phyloP scores from a whole-genome alignment of 1,284 basidiomycete species.

The Rhodofomes roseus region DNA sequence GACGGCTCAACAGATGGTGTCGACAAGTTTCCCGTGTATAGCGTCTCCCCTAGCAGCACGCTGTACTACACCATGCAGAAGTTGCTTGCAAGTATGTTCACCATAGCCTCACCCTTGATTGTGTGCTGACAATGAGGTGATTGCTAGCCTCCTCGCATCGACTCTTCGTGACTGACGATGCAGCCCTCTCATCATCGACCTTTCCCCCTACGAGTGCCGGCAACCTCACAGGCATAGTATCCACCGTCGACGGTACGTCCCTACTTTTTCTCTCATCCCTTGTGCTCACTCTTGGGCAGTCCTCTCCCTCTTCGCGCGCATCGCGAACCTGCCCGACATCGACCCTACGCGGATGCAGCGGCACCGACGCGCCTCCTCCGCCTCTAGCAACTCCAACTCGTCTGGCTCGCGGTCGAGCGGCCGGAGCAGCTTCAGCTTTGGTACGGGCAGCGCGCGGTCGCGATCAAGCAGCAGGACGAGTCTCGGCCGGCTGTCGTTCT shows the following conservation, averaged over 20 bases:
- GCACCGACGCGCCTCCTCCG: slow-evolving; percentile 68
- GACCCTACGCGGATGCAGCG: slow-evolving; percentile 72
- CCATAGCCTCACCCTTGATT: background rate
- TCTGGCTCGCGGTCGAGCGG: slow-evolving; percentile 16
- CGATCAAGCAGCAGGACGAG: slow-evolving; percentile 56
- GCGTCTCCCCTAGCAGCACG: slow-evolving; percentile 57
- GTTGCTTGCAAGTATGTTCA: slow-evolving; percentile 65
- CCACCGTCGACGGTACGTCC: slow-evolving; percentile 72
- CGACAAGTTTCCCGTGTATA: slow-evolving; percentile 79
- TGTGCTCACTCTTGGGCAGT: slow-evolving; percentile 36
- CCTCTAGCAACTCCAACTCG: slow-evolving; percentile 45
- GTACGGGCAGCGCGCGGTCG: slow-evolving; percentile 28
- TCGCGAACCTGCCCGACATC: slow-evolving; percentile 65
- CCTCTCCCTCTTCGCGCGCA: slow-evolving; percentile 67
- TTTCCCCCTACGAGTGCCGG: slow-evolving; percentile 37
- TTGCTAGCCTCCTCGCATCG: slow-evolving; percentile 66
- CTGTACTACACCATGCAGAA: slow-evolving; percentile 72
- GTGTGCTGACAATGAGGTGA: too few relatives aligned
- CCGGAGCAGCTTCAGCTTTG: slow-evolving; percentile 4
- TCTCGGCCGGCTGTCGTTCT: slow-evolving; percentile 23
- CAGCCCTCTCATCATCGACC: slow-evolving; percentile 35
- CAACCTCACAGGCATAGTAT: slow-evolving; percentile 68
- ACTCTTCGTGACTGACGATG: slow-evolving; percentile 68
- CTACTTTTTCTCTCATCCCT: background rate
- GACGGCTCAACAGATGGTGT: slow-evolving; percentile 68